Percentiles rank a stretch among this genome's conserved stretches.
phyloP scores from a whole-genome alignment of 2,329 filamentous ascomycete species.

The Fusarium floridanum region DNA sequence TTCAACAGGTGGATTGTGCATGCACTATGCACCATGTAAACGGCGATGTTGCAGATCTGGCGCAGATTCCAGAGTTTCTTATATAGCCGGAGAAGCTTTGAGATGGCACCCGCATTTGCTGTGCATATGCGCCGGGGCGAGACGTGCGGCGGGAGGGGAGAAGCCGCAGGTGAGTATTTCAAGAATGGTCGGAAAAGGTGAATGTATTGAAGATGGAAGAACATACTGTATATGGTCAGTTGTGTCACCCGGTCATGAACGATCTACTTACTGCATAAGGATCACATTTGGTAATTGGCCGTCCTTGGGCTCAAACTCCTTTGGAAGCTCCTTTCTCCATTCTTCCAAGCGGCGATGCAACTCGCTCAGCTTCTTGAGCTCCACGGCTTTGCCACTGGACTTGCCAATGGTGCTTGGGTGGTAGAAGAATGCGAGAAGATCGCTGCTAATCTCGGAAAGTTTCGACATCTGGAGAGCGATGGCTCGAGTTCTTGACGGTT shows the following conservation, averaged over 20 bases:
- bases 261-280: constrained; percentile 79
- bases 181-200: constrained; percentile 96
- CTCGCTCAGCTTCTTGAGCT: constrained; percentile 93
- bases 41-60: constrained; percentile 95
- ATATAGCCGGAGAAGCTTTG: constrained; percentile 93
- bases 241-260: not conserved
- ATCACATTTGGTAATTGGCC: constrained; percentile 88
- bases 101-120: constrained; percentile 88
- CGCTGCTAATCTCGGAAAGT: constrained; percentile 93
- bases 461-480: constrained; percentile 84
- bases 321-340: constrained; percentile 87
- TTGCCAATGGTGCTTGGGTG: constrained; percentile 77
- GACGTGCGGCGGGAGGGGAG: constrained; percentile 86
- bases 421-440: constrained; percentile 91
- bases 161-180: constrained; percentile 85
- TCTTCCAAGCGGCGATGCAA: constrained; percentile 90
- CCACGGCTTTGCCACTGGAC: constrained; percentile 80
- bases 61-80: constrained; percentile 91
- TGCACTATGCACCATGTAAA: constrained; percentile 95
- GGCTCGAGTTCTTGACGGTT: constrained; percentile 86
- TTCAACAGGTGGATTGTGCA: constrained; percentile 96
- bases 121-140: constrained; percentile 93
- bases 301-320: constrained; percentile 89
- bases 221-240: constrained; percentile 76
- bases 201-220: constrained; percentile 95